Base-by-base conservation (phyloP, 495 filamentous ascomycete species). In the Tuber aestivum region DNA sequence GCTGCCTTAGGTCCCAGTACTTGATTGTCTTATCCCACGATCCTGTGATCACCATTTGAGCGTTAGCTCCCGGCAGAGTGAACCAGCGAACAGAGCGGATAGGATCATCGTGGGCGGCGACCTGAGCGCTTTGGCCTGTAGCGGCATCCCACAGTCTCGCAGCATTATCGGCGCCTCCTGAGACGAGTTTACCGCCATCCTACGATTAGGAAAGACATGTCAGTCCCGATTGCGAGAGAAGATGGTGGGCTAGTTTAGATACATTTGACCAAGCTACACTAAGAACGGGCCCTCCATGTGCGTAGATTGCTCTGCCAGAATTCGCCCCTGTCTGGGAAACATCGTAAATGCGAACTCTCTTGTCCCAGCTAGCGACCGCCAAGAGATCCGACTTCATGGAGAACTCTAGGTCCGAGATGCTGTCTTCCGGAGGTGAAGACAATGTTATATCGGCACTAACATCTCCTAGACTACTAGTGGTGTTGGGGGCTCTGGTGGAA, bases 1-100 rank as follows among this genome's bases (percentile, higher is more conserved):
- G 84, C 76, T 88, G 86, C 27, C 94, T 90, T 70, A 97, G 84
- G 83, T 98, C 95, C 95, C 95, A 98, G 85, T 95, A 97, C 83
- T 95, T 97, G 84, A 98, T 86, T 2, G 90, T 95, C 86, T 95
- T 96, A 85, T 98, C 95, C 95, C 95, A 98, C 3, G 92, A 94
- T 48, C 95, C 95, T 2, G 95, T 95, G 38, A 94, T 90, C 42
- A 97, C 87, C 83, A 95, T 90, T 78, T 86, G 91, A 74, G 84
- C 83, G 70, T 85, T 84, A 78, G 85, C 86, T 72, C 83, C 86
- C 71, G 85, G 88, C 74, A 83, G 87, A 80, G 88, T 87, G 80
- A 95, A 91, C 86, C 94, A 94, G 70, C 93, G 90, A 65, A 92
- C 91, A 83, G 87, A 90, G 77, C 90, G 89, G 77, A 98, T 91